Conservation (phyloP, 2,329 filamentous ascomycete species). For the Epichloe gansuensis region DNA sequence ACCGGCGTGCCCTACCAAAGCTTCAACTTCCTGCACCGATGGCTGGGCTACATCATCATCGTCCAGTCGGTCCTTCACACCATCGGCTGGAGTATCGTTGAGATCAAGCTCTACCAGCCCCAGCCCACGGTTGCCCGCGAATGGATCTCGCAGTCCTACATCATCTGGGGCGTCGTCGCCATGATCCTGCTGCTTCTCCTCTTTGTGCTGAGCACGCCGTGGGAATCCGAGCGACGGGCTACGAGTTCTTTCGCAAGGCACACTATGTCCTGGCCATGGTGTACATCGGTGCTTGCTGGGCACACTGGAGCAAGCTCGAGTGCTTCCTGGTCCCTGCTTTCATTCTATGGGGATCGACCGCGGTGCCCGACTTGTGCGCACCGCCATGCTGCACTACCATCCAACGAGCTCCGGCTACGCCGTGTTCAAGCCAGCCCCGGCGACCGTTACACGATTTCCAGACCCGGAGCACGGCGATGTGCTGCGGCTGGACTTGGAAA, state of each 20-base stretch:
- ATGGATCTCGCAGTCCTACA: constrained; percentile 54
- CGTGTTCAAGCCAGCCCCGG: constrained; percentile 42
- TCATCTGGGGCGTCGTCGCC: constrained; percentile 61
- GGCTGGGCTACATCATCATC: constrained; percentile 63
- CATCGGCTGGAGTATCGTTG: constrained; percentile 56
- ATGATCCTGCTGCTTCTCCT: constrained; percentile 51
- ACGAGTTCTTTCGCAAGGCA: constrained; percentile 65
- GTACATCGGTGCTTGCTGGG: constrained; percentile 66
- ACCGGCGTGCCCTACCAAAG: constrained; percentile 66
- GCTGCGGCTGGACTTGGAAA: constrained; percentile 53
- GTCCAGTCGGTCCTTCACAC: constrained; percentile 57
- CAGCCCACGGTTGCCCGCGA: constrained; percentile 46
- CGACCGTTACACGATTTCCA: constrained; percentile 33
- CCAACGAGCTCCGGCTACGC: constrained; percentile 24
- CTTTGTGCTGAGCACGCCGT: constrained; percentile 43
- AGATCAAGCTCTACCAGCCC: constrained; percentile 56
- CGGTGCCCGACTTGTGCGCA: constrained; percentile 43
- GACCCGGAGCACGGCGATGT: constrained; percentile 48
- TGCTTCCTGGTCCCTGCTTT: constrained; percentile 59
- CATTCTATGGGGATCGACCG: constrained; percentile 54
- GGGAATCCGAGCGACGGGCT: constrained; percentile 53
- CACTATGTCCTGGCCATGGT: constrained; percentile 64
- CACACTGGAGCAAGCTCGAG: constrained; percentile 55
- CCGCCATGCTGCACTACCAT: constrained; percentile 47
- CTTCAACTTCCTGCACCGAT: constrained; percentile 69